Evolutionary conservation across 148 eudicot genomes (phyloP).

Genomic region (Arctostaphylos glauca): DNA sequence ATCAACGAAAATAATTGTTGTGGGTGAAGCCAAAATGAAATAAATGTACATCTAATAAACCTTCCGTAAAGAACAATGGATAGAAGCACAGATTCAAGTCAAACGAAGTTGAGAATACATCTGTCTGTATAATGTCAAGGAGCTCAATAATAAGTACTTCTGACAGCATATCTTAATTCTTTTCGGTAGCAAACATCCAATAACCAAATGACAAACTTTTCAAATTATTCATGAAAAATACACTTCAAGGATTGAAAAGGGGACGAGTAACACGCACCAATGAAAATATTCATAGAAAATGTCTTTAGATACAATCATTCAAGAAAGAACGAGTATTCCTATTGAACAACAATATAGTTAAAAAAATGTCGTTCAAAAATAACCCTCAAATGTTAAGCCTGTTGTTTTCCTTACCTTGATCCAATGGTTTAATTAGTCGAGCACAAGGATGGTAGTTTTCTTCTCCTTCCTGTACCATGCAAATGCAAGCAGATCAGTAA

Average conservation of each 20-base stretch:
- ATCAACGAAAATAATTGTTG: not conserved
- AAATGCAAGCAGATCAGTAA: constrained; percentile 15
- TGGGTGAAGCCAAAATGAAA: not conserved
- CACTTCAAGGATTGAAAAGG: not conserved
- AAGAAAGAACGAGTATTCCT: not conserved
- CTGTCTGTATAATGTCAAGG: not conserved
- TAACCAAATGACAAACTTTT: not conserved
- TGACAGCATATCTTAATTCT: not conserved
- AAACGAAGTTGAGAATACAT: not conserved
- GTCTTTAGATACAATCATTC: not conserved
- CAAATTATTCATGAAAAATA: not conserved
- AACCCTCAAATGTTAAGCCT: not conserved
- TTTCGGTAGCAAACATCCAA: not conserved
- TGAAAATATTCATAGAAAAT: too few species aligned
- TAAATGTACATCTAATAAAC: not conserved
- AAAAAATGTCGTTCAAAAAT: not conserved
- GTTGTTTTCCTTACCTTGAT: constrained; percentile 41
- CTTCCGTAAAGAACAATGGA: not conserved
- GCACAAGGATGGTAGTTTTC: constrained; percentile 35
- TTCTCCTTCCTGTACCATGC: constrained; percentile 45
- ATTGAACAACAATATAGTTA: not conserved
- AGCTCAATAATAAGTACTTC: not conserved
- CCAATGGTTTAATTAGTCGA: constrained; percentile 47
- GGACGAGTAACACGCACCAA: not conserved
- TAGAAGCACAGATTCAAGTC: not conserved